Evolutionary conservation across 352 stramenopile species (phyloP), one percentile per base, ranked within the genome.

Genomic region (Phytopythium helicoides): DNA sequence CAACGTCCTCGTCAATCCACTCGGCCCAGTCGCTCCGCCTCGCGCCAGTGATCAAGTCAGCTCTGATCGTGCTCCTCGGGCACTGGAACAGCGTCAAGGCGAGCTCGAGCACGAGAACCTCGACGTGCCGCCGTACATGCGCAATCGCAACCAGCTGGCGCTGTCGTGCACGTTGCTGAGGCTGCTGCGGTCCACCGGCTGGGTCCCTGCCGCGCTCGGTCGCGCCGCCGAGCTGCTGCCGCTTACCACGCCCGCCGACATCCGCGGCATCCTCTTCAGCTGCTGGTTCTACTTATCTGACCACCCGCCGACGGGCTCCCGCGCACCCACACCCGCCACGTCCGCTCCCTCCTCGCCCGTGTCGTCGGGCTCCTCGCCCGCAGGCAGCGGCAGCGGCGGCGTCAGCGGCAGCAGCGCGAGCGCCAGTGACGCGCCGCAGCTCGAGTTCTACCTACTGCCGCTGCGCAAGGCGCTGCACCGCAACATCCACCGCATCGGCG

Each of bases 41-140:
- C 10, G 59, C 91, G n/a, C 77, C 80, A 2, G 56, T 94, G 41
- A 63, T 94, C 54, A 94, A 94, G 44, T 84, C 81, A 7, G 64
- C 75, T 11, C 52, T 94, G 6, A 73, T 92, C 14, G 84, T 94
- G 21, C 60, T 91, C 5, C 16, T 94, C 9, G 78, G 82, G 1
- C 80, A 92, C 49, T 94, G 84, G 84, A 90, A 94, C 66, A 89
- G 79, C 36, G 72, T 89, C 26, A 90, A 90, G 35, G 73, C n/a
- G 71, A 86, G 6, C 47, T 88, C 12, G 59, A 73, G 5, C 26
- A 73, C 12, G 71, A 89, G 39, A 89, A 94, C 59, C 68, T 81
- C 45, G 76, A 89, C 26, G 76, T 90, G 21, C 81, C 81, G n/a
- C 84, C 84, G 1, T 91, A 92, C 52, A 86, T 90, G 79, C 75